Evolutionary conservation across 2,329 filamentous ascomycete species (phyloP).

Genomic region (Verticillium albo-atrum): DNA sequence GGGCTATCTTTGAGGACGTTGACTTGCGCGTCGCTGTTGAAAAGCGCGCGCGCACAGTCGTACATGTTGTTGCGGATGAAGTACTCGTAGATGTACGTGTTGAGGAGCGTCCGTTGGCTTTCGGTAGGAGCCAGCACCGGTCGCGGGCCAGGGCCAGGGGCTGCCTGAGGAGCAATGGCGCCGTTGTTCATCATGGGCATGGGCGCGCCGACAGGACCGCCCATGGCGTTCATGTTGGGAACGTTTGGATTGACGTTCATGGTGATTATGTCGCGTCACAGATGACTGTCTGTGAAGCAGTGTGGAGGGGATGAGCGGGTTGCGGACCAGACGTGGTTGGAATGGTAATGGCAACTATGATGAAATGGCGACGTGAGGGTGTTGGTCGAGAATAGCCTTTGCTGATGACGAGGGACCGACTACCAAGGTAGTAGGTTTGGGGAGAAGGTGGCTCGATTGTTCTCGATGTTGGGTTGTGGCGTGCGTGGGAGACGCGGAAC

Average conservation of each 20-base stretch:
- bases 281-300: constrained; percentile 30
- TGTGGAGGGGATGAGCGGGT: constrained; percentile 15
- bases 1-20: constrained; percentile 66
- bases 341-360: background rate
- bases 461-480: constrained; percentile 19
- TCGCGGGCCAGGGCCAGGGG: constrained; percentile 7
- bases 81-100: constrained; percentile 89
- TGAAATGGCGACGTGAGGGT: background rate
- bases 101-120: constrained; percentile 55
- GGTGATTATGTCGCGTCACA: constrained; percentile 24
- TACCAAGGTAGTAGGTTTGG: constrained; percentile 7
- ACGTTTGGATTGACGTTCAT: constrained; percentile 54
- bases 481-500: constrained; percentile 16
- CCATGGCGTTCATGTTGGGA: constrained; percentile 66
- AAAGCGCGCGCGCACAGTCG: constrained; percentile 73
- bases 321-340: background rate
- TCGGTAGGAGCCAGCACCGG: constrained; percentile 21
- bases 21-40: constrained; percentile 61
- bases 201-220: constrained; percentile 58
- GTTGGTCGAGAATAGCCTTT: background rate
- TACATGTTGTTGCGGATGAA: constrained; percentile 82
- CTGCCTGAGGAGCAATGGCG: constrained; percentile 26
- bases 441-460: constrained; percentile 14
- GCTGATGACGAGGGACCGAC: background rate
- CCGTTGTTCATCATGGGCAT: constrained; percentile 66